Evolutionary conservation across 176 grass and related monocot genomes (phyloP), one percentile per base, ranked within the genome.

Genomic region (Triticum timopheevii): DNA sequence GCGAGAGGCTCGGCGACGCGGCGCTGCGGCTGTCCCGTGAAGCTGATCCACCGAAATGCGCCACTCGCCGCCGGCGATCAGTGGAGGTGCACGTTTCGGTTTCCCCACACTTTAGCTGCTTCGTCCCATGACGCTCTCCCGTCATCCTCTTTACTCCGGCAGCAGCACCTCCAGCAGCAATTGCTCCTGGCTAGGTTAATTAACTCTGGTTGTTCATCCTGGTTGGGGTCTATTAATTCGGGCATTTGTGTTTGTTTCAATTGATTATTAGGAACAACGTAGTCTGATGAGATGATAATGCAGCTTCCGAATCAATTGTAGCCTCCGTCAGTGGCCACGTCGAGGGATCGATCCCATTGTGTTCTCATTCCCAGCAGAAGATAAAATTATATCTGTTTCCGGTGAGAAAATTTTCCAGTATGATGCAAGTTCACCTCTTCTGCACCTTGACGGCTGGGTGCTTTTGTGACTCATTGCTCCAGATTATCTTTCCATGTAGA

Each of bases 331-430:
- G 42, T 38, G 72, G 20, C 52, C 54, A 10, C 61, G 42, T 61
- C 71, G 82, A 42, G 44, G 88, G 61, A n/a, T 4, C 7, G 3
- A 52, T 62, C 45, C 49, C 25, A 15, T 22, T 6, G 44, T 69
- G 62, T 33, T 81, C 54, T 35, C 25, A 58, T 58, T 58, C 24
- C 3, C 25, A 15, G 42, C 65, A 34, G 42, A n/a, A 71, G 31
- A 15, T 52, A 58, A 58, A 19, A 58, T 49, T 36, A 6, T 35
- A 22, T 76, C 54, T 17, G 13, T 20, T 72, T 24, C 33, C 15
- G 84, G 84, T 74, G 66, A 83, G 42, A 3, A 61, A 61, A 61
- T 58, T 58, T 24, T 25, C 65, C 47, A 24, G n/a, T 44, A 65
- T 78, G 20, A 8, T 35, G 28, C 40, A 7, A 65, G 17, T 27